Evolutionary conservation across 495 filamentous ascomycete genomes (phyloP), one percentile per base, ranked within the genome.

Genomic region (Aspergillus steynii): DNA sequence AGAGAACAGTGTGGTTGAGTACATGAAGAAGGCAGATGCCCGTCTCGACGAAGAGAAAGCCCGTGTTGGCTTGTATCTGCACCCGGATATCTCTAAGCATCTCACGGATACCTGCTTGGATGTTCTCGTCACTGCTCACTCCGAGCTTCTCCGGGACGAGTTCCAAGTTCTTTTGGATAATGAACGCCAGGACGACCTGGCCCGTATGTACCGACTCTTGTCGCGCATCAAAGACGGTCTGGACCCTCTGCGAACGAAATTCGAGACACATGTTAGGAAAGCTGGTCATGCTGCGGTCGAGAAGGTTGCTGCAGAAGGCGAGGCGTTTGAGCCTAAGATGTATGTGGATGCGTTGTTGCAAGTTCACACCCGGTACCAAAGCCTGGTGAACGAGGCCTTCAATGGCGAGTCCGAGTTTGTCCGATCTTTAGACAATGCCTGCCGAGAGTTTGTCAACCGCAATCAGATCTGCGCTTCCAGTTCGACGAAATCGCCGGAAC

Each of bases 11-110:
- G 93, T 98, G 6, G 93, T 99, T 31, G 95, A 99, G 69, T 99
- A 98, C 76, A 98, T 98, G 96, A 98, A 98, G 82, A 99, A 99
- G 80, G 96, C 95, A 15, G 96, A 98, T 74, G 77, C 87, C 25
- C 87, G 95, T n/a, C 76, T 99, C 50, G 82, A 89, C 2, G 95
- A 99, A 74, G 95, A 99, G 75, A 96, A 96, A 75, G 90, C 92
- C 61, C 92, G 94, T 42, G 96, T 98, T 7, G 86, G 88, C 52
- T 84, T 99, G 62, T 99, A 97, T 69, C 81, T 98, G 29, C 92
- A 97, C 61, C 83, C 83, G 9, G 95, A 99, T 70, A 97, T 98
- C 64, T 89, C 87, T 61, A 76, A 86, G 20, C 85, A 84, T 29
- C 79, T 99, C 57, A 96, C 91, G 77, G 93, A 92, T 64, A 86